A percentile compares a stretch with the other conserved stretches of the same genome.
phyloP scores from a whole-genome alignment of 768 basidiomycete genomes.

The Pisolithus orientalis region DNA sequence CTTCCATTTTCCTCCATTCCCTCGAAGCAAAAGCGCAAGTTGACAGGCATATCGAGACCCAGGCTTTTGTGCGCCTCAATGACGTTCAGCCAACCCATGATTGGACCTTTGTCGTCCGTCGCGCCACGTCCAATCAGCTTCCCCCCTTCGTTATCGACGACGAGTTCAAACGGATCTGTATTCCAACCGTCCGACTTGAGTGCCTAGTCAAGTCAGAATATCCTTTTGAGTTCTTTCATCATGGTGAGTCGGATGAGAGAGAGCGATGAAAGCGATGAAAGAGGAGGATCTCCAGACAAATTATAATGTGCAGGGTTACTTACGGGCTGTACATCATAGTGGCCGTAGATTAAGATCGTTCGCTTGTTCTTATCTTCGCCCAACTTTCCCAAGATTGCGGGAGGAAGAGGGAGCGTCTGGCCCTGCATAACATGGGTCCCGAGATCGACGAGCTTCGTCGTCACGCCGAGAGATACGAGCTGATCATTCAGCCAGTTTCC shows the following conservation, averaged over 20 bases:
- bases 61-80: constrained; percentile 74
- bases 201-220: constrained; percentile 23
- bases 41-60: constrained; percentile 73
- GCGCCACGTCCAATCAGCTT: constrained; percentile 78
- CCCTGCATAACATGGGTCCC: constrained; percentile 74
- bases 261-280: no score
- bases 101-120: constrained; percentile 87
- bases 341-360: constrained; percentile 90
- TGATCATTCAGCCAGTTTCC: constrained; percentile 71
- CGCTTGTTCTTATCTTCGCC: constrained; percentile 87
- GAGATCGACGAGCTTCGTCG: constrained; percentile 66
- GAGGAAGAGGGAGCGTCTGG: constrained; percentile 68
- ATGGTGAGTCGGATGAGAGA: not conserved
- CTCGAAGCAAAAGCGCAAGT: constrained; percentile 83
- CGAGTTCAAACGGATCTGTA: constrained; percentile 30
- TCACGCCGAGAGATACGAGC: constrained; percentile 72
- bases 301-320: constrained; percentile 13
- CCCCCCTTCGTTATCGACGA: constrained; percentile 28
- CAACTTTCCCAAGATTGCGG: constrained; percentile 74
- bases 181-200: constrained; percentile 74
- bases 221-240: not conserved
- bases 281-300: not conserved
- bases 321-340: constrained; percentile 94
- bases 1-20: constrained; percentile 92
- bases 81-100: constrained; percentile 86